Conservation (phyloP, 2,329 filamentous ascomycete genomes). For the Cryphonectria japonica region DNA sequence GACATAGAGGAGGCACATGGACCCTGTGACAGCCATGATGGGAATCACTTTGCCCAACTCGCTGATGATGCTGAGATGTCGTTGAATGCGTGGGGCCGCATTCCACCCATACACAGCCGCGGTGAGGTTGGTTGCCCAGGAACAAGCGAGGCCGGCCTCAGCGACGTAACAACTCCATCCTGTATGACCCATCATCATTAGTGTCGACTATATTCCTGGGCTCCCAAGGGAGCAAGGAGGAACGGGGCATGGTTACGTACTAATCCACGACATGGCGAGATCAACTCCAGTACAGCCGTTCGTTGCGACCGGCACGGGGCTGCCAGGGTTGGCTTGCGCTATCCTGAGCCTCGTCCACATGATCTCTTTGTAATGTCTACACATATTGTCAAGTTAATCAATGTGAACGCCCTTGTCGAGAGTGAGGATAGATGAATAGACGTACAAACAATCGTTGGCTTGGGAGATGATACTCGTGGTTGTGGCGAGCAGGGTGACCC, state of each 20-base stretch:
- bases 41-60: conserved; percentile 19
- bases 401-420: not conserved
- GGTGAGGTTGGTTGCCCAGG: conserved; percentile 25
- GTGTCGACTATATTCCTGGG: not conserved
- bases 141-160: conserved; percentile 21
- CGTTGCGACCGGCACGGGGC: conserved; percentile 13
- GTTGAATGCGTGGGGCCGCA: not conserved
- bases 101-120: conserved; percentile 26
- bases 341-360: conserved; percentile 19
- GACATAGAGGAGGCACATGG: conserved; percentile 13
- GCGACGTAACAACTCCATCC: conserved; percentile 25
- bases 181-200: not conserved
- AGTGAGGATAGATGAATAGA: too few relatives aligned
- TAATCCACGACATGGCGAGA: conserved; percentile 15
- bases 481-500: conserved; percentile 20
- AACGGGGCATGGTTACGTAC: conserved; percentile 5
- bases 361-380: conserved; percentile 26
- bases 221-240: not conserved
- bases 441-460: conserved; percentile 22
- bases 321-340: conserved; percentile 1
- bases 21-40: conserved; percentile 7
- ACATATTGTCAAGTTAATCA: not conserved
- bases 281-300: conserved; percentile 15
- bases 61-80: conserved; percentile 15
- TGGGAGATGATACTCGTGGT: conserved; percentile 23